phyloP scores from a whole-genome alignment of 2,329 filamentous ascomycete genomes.

The Coniochaeta sp. region DNA sequence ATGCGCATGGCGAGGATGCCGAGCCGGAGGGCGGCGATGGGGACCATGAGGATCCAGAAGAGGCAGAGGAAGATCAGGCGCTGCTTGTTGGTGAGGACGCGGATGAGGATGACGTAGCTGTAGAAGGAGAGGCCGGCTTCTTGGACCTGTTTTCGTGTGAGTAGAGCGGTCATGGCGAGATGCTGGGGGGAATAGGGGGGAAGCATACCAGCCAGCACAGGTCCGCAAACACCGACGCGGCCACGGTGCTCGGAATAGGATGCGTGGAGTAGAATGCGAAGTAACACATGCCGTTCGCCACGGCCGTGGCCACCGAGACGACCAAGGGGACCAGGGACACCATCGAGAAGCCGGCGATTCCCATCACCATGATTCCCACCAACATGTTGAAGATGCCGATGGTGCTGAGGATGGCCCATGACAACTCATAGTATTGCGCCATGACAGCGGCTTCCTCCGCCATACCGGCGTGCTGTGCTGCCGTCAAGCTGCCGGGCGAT shows the following conservation, averaged over 20 bases:
- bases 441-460: conserved; percentile 7
- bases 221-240: conserved; percentile 31
- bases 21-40: conserved; percentile 42
- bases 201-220: conserved; percentile 30
- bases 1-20: conserved; percentile 24
- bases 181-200: background rate
- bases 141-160: conserved; percentile 24
- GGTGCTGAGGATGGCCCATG: conserved; percentile 37
- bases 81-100: conserved; percentile 37
- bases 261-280: conserved; percentile 31
- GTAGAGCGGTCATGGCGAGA: background rate
- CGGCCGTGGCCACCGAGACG: conserved; percentile 26
- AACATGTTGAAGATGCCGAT: conserved; percentile 33
- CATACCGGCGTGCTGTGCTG: no score
- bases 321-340: conserved; percentile 32
- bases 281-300: conserved; percentile 36
- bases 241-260: conserved; percentile 16
- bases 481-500: no score
- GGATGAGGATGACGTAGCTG: conserved; percentile 45
- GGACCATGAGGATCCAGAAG: conserved; percentile 49
- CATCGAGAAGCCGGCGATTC: conserved; percentile 30
- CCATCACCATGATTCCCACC: conserved; percentile 29
- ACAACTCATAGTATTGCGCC: conserved; percentile 30
- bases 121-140: conserved; percentile 37
- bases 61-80: conserved; percentile 39